Base-by-base conservation (phyloP, 805 yeast species). In the Cyberlindnera suaveolens region DNA sequence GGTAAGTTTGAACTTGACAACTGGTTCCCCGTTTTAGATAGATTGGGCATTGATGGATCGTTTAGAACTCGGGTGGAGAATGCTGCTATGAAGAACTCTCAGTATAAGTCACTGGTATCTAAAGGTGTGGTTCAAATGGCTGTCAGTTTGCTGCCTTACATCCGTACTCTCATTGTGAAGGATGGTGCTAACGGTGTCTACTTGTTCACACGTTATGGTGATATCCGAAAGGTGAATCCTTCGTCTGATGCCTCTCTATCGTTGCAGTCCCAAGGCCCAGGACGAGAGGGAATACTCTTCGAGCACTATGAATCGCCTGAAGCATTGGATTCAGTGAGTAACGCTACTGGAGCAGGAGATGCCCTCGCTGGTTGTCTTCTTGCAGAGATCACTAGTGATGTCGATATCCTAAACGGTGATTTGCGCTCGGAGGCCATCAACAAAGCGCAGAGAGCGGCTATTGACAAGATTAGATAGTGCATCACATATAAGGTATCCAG, bases 321-420 rank as follows among this genome's bases (percentile, higher is more conserved):
- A 6, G 43, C 49, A 3, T 68, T 74, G 0, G 57, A 66, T 3
- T 56, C 60, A 0, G 70, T 83, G 11, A 63, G 62, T 26, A 85
- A 81, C 51, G 95, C 85, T 29, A 86, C 91, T 9, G 96, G 96
- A 3, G 95, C 95, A 1, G 96, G 96, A 10, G 96, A 88, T 61
- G 72, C 93, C 0, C 68, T 88, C 35, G 72, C 79, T 26, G 96
- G 96, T 32, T 77, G 72, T 23, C 49, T 88, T 18, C 58, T 77
- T 11, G 40, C 39, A 11, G 46, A 32, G 14, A 31, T 55, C 2
- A 36, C 45, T 4, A 15, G 29, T 1, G 38, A 49, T 36, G 35
- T 36, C 3, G 41, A 35, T 8, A 36, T 31, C 6, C 40, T 54
- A 17, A 27, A 32, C 5, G 23, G 43, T 4, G 23, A 35, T 6